phyloP scores from a whole-genome alignment of 352 stramenopile species.

The Phytopythium aichiense region DNA sequence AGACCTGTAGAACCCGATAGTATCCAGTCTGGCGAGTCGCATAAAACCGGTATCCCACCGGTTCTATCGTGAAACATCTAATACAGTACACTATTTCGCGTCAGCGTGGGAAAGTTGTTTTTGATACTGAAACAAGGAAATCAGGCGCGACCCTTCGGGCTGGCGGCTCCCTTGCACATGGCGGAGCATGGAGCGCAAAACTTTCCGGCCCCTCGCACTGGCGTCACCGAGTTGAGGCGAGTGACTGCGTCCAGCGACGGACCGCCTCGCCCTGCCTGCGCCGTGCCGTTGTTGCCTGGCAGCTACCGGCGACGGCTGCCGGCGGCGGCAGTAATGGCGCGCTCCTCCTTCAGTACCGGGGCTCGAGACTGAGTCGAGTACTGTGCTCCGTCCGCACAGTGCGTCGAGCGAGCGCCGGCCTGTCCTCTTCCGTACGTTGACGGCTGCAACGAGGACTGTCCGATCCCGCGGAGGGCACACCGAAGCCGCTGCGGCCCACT shows the following conservation, averaged over 20 bases:
- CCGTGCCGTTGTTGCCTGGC: not conserved
- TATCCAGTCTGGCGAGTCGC: not conserved
- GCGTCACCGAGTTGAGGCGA: slow-evolving; percentile 8
- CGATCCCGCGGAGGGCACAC: not conserved
- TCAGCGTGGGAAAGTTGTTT: not conserved
- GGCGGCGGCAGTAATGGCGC: not conserved
- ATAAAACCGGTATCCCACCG: not conserved
- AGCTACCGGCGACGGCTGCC: not conserved
- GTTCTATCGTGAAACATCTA: not conserved
- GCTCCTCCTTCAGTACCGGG: not conserved
- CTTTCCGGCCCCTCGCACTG: slow-evolving; percentile 1
- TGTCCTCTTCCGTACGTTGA: slow-evolving; percentile 3
- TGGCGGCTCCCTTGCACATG: not conserved
- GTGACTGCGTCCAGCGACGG: slow-evolving; percentile 3
- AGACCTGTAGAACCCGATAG: not conserved
- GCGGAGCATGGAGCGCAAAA: slow-evolving; percentile 1
- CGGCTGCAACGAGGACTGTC: not conserved
- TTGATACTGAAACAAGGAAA: not conserved
- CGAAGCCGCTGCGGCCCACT: not conserved
- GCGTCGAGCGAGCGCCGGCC: not conserved
- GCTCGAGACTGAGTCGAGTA: not conserved
- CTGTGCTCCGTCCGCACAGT: not conserved
- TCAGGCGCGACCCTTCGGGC: not conserved
- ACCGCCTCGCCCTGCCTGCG: not conserved
- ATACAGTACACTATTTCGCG: not conserved